A percentile compares a stretch with the other conserved stretches of the same genome.
phyloP scores from a whole-genome alignment of 116 monocot genomes.

The Cymodocea nodosa region DNA sequence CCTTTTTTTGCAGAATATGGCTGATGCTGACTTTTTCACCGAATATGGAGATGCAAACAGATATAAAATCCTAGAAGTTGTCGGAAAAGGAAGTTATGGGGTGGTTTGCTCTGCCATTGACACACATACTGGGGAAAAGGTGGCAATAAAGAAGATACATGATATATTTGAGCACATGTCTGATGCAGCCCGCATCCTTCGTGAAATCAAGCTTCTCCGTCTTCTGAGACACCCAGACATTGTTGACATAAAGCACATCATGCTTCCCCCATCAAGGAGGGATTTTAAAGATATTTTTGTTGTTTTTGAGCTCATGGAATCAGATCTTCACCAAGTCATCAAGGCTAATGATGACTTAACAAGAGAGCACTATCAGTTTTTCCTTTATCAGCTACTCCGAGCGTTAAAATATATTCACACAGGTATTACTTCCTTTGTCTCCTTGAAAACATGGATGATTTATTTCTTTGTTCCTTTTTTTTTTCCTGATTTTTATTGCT shows the following conservation, averaged over 20 bases:
- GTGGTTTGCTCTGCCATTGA: constrained; percentile 71
- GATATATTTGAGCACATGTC: constrained; percentile 77
- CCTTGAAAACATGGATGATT: too few species aligned
- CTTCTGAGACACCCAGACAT: constrained; percentile 65
- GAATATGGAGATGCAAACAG: constrained; percentile 67
- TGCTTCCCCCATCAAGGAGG: constrained; percentile 62
- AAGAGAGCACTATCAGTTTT: constrained; percentile 62
- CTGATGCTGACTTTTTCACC: constrained; percentile 51
- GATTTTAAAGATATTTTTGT: constrained; percentile 82
- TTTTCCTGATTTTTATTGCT: too few species aligned
- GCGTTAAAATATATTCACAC: constrained; percentile 73
- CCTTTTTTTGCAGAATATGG: constrained; percentile 5
- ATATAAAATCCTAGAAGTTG: constrained; percentile 64
- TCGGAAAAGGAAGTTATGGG: constrained; percentile 80
- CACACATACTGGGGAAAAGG: constrained; percentile 61
- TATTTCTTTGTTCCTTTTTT: too few species aligned
- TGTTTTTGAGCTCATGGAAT: constrained; percentile 85
- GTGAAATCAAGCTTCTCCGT: constrained; percentile 75
- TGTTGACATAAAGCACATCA: constrained; percentile 66
- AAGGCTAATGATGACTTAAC: constrained; percentile 73
- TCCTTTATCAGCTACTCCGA: constrained; percentile 65
- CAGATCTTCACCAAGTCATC: constrained; percentile 79
- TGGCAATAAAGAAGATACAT: constrained; percentile 77
- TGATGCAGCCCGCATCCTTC: constrained; percentile 67
- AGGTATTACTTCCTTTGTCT: constrained; percentile 13